Evolutionary conservation across 768 basidiomycete species (phyloP), one percentile per base, ranked within the genome.

Genomic region (Mycena alexandri): DNA sequence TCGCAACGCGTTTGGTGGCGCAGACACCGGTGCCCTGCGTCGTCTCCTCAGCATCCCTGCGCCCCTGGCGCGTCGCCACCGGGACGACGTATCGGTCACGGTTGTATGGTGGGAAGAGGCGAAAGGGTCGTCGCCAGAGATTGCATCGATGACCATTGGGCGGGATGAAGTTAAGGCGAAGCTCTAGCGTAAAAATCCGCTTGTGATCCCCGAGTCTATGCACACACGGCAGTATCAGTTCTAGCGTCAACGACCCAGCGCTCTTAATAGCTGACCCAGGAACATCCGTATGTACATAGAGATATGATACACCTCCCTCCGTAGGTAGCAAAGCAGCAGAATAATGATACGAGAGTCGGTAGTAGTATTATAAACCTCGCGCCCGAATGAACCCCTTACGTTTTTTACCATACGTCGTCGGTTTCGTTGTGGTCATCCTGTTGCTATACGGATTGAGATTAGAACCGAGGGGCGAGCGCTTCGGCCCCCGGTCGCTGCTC

Each of bases 1-100:
- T 63, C 85, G 95, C 68, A 97, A 97, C 74, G 93, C 95, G n/a
- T 89, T 96, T 65, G 94, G 94, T n/a, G 94, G 95, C 34, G 92
- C 87, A 2, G 87, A 96, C 74, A 82, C 86, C 60, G 74, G 63
- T 52, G 78, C 79, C 55, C 82, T 96, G 65, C 84, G 89, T 55
- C 84, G 81, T 75, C 67, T 88, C 61, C 79, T 95, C 74, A 95
- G 93, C 77, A 95, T 96, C 50, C 93, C 94, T n/a, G 83, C 92
- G 7, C 93, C 93, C 17, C 79, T 87, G 69, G 89, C 94, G 29
- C 83, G 95, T 72, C 83, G 91, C 61, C 92, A 89, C 75, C 84
- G 95, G 48, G 95, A 96, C 74, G 95, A 96, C 76, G 85, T 91
- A 36, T 94, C 93, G 1, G 94, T 94, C 22, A 93, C 92, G 16